These are phyloP conservation scores for Fusarium verrucosum DNA, from an alignment of 2,329 filamentous ascomycete genomes.

Conservation along the genomic window DNA sequence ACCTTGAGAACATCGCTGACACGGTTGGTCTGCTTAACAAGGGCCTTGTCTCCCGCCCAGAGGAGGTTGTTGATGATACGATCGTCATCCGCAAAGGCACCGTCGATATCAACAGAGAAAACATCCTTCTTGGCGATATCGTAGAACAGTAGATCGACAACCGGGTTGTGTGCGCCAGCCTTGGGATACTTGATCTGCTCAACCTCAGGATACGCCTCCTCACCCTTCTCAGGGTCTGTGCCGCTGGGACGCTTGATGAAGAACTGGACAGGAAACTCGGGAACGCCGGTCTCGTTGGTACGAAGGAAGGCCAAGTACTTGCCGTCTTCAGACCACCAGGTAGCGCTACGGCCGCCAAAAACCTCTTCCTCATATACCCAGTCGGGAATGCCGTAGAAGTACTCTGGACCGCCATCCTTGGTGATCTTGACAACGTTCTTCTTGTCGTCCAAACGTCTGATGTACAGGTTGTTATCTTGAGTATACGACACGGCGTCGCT, in stretches of 20 bases:
- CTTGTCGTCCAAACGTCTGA: conserved; percentile 68
- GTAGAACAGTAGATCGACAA: conserved; percentile 88
- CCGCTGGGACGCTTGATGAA: conserved; percentile 89
- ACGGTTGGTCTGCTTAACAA: conserved; percentile 92
- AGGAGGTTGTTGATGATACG: conserved; percentile 92
- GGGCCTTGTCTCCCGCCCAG: conserved; percentile 85
- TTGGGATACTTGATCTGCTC: conserved; percentile 97
- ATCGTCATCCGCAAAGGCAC: conserved; percentile 81
- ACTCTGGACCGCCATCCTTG: conserved; percentile 82
- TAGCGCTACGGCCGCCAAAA: conserved; percentile 79
- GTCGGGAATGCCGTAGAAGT: conserved; percentile 96
- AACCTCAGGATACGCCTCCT: conserved; percentile 91
- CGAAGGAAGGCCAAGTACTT: conserved; percentile 90
- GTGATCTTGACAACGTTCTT: conserved; percentile 77
- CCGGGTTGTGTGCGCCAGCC: conserved; percentile 90
- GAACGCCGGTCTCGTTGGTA: conserved; percentile 92
- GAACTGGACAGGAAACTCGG: conserved; percentile 92
- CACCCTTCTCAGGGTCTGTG: conserved; percentile 67
- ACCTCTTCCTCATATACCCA: conserved; percentile 87
- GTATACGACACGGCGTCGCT: conserved; percentile 92
- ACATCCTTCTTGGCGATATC: conserved; percentile 80
- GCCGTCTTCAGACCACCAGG: conserved; percentile 95
- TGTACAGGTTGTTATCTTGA: conserved; percentile 86
- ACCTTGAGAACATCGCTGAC: conserved; percentile 92
- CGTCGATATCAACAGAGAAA: conserved; percentile 80